A percentile compares a stretch with the other conserved stretches of the same genome.
phyloP scores from a whole-genome alignment of 2,329 filamentous ascomycete genomes.

The Myriosclerotinia curreyana region DNA sequence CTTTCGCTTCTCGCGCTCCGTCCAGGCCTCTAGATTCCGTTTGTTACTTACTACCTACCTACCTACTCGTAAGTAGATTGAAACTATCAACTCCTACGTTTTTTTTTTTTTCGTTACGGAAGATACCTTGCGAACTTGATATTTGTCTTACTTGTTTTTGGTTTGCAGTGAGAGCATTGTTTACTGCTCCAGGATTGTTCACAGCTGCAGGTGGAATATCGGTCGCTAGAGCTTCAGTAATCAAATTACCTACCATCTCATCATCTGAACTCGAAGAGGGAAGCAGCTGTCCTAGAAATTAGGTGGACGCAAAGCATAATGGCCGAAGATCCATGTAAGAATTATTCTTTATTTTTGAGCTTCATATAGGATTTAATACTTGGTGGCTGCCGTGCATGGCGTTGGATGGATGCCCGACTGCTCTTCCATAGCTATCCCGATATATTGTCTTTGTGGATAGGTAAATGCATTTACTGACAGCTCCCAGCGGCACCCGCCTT shows the following conservation, averaged over 20 bases:
- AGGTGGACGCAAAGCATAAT: conserved; percentile 28
- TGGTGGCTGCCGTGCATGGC: neutral
- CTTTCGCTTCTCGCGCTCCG: conserved; percentile 13
- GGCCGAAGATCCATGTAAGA: conserved; percentile 40
- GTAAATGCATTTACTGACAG: conserved; percentile 26
- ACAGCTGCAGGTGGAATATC: conserved; percentile 4
- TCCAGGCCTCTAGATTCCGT: neutral
- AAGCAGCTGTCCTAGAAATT: conserved; percentile 22
- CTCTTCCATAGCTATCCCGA: neutral
- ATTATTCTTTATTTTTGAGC: conserved; percentile 58
- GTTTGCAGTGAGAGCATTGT: neutral
- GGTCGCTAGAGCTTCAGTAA: conserved; percentile 6
- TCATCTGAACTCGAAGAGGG: neutral
- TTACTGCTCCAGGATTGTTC: neutral
- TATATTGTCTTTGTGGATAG: neutral
- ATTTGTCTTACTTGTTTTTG: neutral
- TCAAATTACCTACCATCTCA: neutral
- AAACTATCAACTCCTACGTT: neutral
- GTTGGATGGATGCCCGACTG: neutral
- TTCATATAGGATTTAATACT: neutral
- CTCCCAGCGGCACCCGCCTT: conserved; percentile 60
- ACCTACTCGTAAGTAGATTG: neutral
- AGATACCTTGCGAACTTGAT: neutral
- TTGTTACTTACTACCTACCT: neutral
- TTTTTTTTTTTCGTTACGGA: neutral